Conservation (phyloP, 2,329 filamentous ascomycete genomes). For the Lasiodiplodia sp. region DNA sequence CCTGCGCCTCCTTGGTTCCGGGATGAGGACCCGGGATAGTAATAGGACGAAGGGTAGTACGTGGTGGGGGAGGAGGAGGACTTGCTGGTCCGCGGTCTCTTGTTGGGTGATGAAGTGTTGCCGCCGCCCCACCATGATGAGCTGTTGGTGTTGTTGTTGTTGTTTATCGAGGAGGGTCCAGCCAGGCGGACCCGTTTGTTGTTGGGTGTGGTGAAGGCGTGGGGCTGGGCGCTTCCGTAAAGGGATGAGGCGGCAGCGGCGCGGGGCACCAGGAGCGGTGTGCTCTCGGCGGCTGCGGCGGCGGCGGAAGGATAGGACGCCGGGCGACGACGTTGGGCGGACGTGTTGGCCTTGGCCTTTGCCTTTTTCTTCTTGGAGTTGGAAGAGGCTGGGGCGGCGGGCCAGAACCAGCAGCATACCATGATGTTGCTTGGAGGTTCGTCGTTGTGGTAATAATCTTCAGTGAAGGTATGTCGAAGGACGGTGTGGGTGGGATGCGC, state of each 20-base stretch:
- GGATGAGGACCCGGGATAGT: background rate
- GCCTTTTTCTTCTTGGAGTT: conserved; percentile 7
- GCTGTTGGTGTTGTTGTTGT: background rate
- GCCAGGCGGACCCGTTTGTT: conserved; percentile 24
- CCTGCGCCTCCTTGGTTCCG: background rate
- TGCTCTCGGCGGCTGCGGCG: background rate
- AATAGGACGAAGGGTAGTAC: background rate
- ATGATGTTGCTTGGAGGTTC: background rate
- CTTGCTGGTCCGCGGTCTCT: conserved; percentile 9
- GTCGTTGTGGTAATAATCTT: background rate
- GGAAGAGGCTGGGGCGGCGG: background rate
- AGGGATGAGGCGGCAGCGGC: conserved; percentile 17
- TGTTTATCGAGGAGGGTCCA: background rate
- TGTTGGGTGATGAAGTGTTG: background rate
- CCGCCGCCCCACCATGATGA: background rate
- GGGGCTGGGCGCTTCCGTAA: conserved; percentile 1
- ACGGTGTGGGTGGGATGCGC: background rate
- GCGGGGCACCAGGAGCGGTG: conserved; percentile 17
- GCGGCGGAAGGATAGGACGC: background rate
- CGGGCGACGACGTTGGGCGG: background rate
- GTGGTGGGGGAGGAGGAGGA: background rate
- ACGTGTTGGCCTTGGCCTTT: background rate
- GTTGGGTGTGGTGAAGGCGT: conserved; percentile 4
- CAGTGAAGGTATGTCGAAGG: background rate
- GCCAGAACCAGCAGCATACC: conserved; percentile 24